A percentile compares a stretch with the other conserved stretches of the same genome.
These are phyloP conservation scores for Neurospora tetraspora DNA, from an alignment of 495 filamentous ascomycete genomes.

Conservation along the genomic window DNA sequence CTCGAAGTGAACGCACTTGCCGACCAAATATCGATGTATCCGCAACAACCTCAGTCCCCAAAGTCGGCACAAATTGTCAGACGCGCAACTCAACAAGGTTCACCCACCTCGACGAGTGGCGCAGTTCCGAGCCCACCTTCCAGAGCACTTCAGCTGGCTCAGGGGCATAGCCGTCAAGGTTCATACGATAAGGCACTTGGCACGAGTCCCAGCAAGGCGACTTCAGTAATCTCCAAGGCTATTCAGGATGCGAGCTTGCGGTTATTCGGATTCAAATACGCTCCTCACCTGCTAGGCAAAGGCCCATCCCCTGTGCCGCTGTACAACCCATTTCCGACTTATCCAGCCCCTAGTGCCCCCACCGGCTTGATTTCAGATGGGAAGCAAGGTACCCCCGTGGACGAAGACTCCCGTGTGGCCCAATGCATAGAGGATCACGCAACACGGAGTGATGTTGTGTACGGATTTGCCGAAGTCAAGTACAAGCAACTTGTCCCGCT, in stretches of 20 bases:
- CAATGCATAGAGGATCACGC: conserved; percentile 83
- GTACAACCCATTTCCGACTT: conserved; percentile 76
- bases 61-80: conserved; percentile 38
- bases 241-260: conserved; percentile 88
- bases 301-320: conserved; percentile 66
- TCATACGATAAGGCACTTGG: conserved; percentile 76
- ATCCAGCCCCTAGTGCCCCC: conserved; percentile 53
- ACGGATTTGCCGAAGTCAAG: conserved; percentile 95
- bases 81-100: conserved; percentile 54
- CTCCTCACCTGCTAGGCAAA: conserved; percentile 54
- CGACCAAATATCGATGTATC: conserved; percentile 79
- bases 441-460: conserved; percentile 87
- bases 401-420: conserved; percentile 73
- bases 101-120: conserved; percentile 46
- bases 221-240: conserved; percentile 86
- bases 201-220: conserved; percentile 66
- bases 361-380: conserved; percentile 55
- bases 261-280: conserved; percentile 64
- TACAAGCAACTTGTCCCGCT: conserved; percentile 90
- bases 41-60: conserved; percentile 39
- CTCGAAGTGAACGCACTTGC: conserved; percentile 97
- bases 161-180: conserved; percentile 49
- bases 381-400: conserved; percentile 47
- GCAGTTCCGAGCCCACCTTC: conserved; percentile 45
- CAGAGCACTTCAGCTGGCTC: conserved; percentile 58